Evolutionary conservation across 2,329 filamentous ascomycete species (phyloP), one percentile per base, ranked within the genome.

Genomic region (Aspergillus sp.): DNA sequence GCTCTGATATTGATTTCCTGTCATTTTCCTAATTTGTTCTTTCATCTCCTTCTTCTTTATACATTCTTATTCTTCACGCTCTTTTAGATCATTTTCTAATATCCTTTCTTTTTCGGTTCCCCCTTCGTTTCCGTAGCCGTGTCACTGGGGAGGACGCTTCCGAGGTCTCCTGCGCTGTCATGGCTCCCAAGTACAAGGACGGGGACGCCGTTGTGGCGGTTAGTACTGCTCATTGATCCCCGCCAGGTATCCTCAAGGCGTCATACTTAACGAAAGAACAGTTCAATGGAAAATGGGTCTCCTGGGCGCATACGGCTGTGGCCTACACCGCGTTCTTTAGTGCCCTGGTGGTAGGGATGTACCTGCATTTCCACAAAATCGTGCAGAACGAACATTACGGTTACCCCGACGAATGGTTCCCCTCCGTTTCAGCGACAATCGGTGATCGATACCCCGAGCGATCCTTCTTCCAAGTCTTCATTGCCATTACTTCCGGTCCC

Each of bases 301-400:
- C 91, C 54, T 96, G 89, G 83, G 74, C 85, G 59, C 94, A 99
- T 76, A 99, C 94, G 7, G 73, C 80, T 45, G 77, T 89, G 62
- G 94, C 91, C 54, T 97, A 96, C 72, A 55, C 70, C 36, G 92
- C 93, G 52, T 97, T 97, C 69, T 59, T 96, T 58, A 91, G 90
- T 69, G 93, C 93, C 54, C 79, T 97, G 60, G 71, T 93, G 51
- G 86, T 96, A 56, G 93, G 93, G 60, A 78, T 87, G 51, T 82
- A 80, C 50, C 81, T 99, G 45, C 94, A 99, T 76, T 97, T 94
- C 76, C 84, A 88, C 68, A 99, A 99, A 78, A 99, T 99, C 63
- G 94, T 99, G 51, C 81, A 97, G 74, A 99, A 99, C 75, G 91
- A 99, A 74, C 89, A 92, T 77, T 96, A 91, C 73, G 91, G 91